These are phyloP conservation scores for Acer negundo DNA, from an alignment of 345 rosid species.

Conservation along the genomic window DNA sequence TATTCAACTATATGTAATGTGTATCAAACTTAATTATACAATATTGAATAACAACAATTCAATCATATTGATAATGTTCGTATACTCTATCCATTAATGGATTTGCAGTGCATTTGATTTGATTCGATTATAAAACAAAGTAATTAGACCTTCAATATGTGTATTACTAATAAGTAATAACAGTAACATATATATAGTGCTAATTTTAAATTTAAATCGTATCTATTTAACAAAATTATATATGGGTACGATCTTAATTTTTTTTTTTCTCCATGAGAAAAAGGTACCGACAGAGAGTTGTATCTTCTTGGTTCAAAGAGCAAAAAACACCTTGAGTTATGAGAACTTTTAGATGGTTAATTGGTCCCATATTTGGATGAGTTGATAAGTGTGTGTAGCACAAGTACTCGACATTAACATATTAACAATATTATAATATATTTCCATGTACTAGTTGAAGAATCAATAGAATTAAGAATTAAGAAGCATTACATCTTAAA, in stretches of 20 bases:
- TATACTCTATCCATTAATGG: too few species aligned
- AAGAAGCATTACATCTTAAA: constrained; percentile 2
- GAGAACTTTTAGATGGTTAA: constrained; percentile 12
- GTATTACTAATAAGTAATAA: background rate
- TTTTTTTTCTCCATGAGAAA: background rate
- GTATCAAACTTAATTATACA: too few species aligned
- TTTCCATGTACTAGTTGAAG: background rate
- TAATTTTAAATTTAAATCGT: too few species aligned
- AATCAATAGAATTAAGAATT: background rate
- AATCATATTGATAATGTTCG: too few species aligned
- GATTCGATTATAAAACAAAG: background rate
- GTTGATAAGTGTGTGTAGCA: constrained; percentile 6
- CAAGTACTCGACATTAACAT: background rate
- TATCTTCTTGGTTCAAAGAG: background rate
- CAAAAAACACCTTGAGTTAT: background rate
- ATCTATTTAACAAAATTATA: background rate
- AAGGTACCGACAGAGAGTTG: background rate
- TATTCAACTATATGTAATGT: too few species aligned
- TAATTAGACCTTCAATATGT: background rate
- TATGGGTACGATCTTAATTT: background rate
- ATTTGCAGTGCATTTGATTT: background rate
- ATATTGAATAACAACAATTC: too few species aligned
- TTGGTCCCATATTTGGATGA: constrained; percentile 16
- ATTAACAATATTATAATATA: constrained; percentile 11
- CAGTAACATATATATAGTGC: background rate